Base-by-base conservation (phyloP, 192 early-diverging fungal genomes). In the Phlyctochytrium planicorne region DNA sequence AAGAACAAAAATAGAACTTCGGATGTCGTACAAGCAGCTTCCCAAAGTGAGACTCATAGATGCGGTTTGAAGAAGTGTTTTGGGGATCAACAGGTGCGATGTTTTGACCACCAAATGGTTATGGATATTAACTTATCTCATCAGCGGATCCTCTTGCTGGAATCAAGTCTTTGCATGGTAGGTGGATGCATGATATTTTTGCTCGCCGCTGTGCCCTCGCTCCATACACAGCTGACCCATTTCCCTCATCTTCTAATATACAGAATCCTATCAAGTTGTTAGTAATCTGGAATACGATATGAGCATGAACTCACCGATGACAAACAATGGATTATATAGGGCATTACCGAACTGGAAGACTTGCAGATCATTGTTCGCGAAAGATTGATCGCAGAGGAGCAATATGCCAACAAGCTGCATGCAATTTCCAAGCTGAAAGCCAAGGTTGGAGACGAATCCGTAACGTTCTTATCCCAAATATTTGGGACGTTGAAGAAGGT, bases 61-160 rank as follows among this genome's bases (percentile, higher is more conserved):
- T 69, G 37, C 70, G 65, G 12, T 81, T 78, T 59, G 73, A 75
- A 47, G 77, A 82, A 24, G 73, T 73, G 59, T 82, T 82, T 34
- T 77, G 77, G 77, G 80, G 80, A 17, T 66, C 77, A 2, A 53
- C 52, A 2, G 72, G 71, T 80, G 63, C 4, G 50, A n/a, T 31
- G 17, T 16, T 23, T 0, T 34, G 3, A 0, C 0, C n/a, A n/a
- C n/a, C n/a, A n/a, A n/a, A n/a, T n/a, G n/a, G n/a, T n/a, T n/a
- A n/a, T n/a, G n/a, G n/a, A n/a, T 27, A 30, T 31, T 62, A 35
- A 62, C 61, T 33, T 62, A 30, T 61, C 36, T 61, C 20, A 64
- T 62, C 33, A 73, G 76, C 37, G 3, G 76, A 74, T 50, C 72
- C 76, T 20, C 40, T 68, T 40, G 64, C 47, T 12, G 74, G 74